Evolutionary conservation across 1,139 yeast species (phyloP), one percentile per base, ranked within the genome.

Genomic region (Martiniozyma asiatica): DNA sequence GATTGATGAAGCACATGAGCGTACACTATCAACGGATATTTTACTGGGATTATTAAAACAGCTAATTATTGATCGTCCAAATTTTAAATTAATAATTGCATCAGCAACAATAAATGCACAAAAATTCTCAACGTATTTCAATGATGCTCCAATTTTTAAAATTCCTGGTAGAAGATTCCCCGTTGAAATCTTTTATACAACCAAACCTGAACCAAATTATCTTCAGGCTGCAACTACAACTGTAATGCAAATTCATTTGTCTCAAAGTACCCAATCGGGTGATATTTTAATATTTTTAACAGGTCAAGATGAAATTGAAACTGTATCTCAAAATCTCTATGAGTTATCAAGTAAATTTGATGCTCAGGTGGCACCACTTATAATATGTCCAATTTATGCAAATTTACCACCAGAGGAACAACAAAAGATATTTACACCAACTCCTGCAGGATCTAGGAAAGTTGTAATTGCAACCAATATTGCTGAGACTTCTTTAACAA

Each of bases 1-100:
- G 79, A 80, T 89, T 41, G 98, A 89, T 55, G 98, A 89, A 56
- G 97, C 98, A 0, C 98, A 89, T 50, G 98, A 89, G 51, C 66
- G 98, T 35, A 87, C 97, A 0, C 57, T 87, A 17, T 76, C 82
- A n/a, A 87, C 97, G 0, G 98, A 89, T 53, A 73, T 89, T n/a
- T 51, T 87, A 13, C 59, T 89, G 30, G 93, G 94, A 4, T 60
- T 89, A 22, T 57, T 89, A 20, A 85, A 85, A 45, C 89, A 79
- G 36, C 68, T 87, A 5, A 57, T 73, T 3, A 56, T 61, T 11
- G 61, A 64, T 23, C 59, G 96, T 28, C 68, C 73, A 0, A 92
- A 81, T 39, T 58, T 92, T 35, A 73, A 73, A 43, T 48, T 89
- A 5, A 57, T 89, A 12, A 77, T 89, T 27, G 85, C 97, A 0